Conservation (phyloP, 1,139 yeast genomes). For the Pichia sp. region DNA sequence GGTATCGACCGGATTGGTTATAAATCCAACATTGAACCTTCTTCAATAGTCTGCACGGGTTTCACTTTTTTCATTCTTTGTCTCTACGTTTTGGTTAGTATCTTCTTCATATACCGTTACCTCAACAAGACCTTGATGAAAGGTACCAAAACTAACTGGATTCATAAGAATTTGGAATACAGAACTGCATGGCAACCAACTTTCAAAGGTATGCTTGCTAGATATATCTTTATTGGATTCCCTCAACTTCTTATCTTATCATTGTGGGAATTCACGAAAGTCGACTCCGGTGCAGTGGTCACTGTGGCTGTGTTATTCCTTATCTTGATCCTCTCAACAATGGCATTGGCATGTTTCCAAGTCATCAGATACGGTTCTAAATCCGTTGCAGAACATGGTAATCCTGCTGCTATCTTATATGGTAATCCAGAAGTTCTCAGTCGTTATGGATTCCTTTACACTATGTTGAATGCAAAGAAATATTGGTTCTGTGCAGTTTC, state of each 20-base stretch:
- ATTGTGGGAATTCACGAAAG: conserved; percentile 64
- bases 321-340: conserved; percentile 44
- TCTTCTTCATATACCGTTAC: conserved; percentile 40
- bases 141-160: conserved; percentile 34
- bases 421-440: conserved; percentile 59
- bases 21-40: conserved; percentile 60
- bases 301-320: conserved; percentile 62
- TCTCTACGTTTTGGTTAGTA: conserved; percentile 53
- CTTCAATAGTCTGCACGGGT: conserved; percentile 69
- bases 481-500: conserved; percentile 71
- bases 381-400: conserved; percentile 48
- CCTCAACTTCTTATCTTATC: conserved; percentile 64
- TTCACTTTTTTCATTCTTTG: conserved; percentile 65
- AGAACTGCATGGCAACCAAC: conserved; percentile 47
- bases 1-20: conserved; percentile 73
- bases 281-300: conserved; percentile 70
- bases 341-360: conserved; percentile 55
- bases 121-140: conserved; percentile 34
- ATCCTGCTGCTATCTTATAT: conserved; percentile 73
- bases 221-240: conserved; percentile 70
- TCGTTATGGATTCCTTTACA: conserved; percentile 71
- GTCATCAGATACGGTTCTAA: conserved; percentile 48
- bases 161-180: conserved; percentile 41
- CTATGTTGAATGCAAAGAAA: conserved; percentile 70
- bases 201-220: conserved; percentile 59